Evolutionary conservation across 164 flowering plant species (phyloP), one percentile per base, ranked within the genome.

Genomic region (Brasenia schreberi): DNA sequence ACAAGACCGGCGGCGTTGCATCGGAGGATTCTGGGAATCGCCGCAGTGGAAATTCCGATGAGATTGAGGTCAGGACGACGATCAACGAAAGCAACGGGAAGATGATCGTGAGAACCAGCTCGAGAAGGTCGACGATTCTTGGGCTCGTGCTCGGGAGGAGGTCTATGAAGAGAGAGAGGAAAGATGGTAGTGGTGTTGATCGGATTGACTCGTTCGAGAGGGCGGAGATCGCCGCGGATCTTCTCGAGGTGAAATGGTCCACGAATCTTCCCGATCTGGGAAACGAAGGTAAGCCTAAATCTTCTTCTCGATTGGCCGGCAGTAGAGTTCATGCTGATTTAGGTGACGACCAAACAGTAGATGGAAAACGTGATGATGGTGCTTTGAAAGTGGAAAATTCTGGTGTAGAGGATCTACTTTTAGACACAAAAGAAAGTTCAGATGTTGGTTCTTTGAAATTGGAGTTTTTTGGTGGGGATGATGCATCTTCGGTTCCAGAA

Each of bases 201-300:
- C 84, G 92, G 74, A 56, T 52, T 14, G 78, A 60, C 65, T 87
- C 96, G 0, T 69, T 90, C 77, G 97, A 94, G 69, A 72, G 91
- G 23, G 96, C 97, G 44, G 92, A 90, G 81, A 76, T 87, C 67
- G 95, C 96, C 19, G 96, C 97, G 42, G 83, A 91, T 59, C 87
- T 94, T 61, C 78, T 90, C 82, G 98, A 94, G 58, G 66, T 84
- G 63, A 82, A 79, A 62, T 94, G 98, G 98, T 87, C 96, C 33
- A 94, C 98, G 17, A 88, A 79, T 80, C 84, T 88, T 64, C 66
- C 72, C 5, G 53, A 45, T 45, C 53, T 7, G 7, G 14, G 11
- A 12, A 45, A 45, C 11, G 53, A 45, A 45, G 53, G 53, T 45
- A 45, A 7, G 7, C 11, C 53, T 12, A 45, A 7, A 7, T 7